Base-by-base conservation (phyloP, 2,329 filamentous ascomycete genomes). In the Aphanoascus verrucosus region DNA sequence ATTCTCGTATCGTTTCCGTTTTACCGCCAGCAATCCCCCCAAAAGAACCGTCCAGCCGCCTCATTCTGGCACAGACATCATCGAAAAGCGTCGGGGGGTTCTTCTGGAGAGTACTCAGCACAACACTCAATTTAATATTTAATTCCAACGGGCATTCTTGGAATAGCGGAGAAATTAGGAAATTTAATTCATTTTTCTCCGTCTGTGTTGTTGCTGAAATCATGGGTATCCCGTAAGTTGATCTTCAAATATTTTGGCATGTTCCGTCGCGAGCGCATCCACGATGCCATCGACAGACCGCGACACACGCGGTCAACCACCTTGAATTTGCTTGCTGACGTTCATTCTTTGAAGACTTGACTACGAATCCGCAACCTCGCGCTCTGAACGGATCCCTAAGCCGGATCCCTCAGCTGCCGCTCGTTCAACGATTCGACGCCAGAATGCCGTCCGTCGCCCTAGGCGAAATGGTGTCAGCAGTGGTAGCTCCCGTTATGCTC, bases 381-480 rank as follows among this genome's bases (percentile, higher is more conserved):
- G 49, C 42, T 19, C 53, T 19, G 47, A 53, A 51, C 46, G 51
- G 31, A 56, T 31, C 43, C 32, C 44, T 12, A 81, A 80, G 64
- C 66, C 64, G 57, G 79, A 82, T 61, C 65, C 73, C 37, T 74
- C 74, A 54, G 77, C 77, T 45, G 64, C 71, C 53, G 68, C 74
- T 53, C 77, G 80, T 63, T 82, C 78, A 38, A 67, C 77, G 41
- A 83, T 83, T 61, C 77, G 80, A 56, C 77, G 80, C 55, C 72
- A 75, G 57, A 61, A 44, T 15, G 34, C 50, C 12, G 19, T 55
- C 46, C 56, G 53, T 42, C 56, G 50, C 31, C 17, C 46, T 20
- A 49, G 49, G 8, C 31, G 49, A 15, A 42, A 45, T 42, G 49
- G 46, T 20, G 19, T 19, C 44, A 41, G 28, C 7, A 47, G 63